These are phyloP conservation scores for Mimosa bimucronata DNA, from an alignment of 306 rosid species.

Conservation along the genomic window DNA sequence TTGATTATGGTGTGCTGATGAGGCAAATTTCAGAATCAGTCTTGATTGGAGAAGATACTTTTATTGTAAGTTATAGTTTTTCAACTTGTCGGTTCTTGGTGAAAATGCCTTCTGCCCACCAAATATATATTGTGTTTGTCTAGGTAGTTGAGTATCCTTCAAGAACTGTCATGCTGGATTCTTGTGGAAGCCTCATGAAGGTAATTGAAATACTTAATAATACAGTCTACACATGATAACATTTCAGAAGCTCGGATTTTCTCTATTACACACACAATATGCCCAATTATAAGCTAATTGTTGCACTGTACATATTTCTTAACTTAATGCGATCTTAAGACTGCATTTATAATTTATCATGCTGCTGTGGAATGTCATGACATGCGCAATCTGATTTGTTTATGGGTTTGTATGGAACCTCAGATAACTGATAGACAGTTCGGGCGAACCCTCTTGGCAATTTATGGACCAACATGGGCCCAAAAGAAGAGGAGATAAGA, in stretches of 20 bases:
- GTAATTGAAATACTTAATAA: conserved; percentile 48
- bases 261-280: neutral
- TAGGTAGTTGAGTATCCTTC: conserved; percentile 91
- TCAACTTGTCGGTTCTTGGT: conserved; percentile 26
- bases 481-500: conserved; percentile 69
- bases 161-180: conserved; percentile 82
- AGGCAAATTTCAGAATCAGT: conserved; percentile 72
- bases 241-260: neutral
- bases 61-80: conserved; percentile 61
- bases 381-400: conserved; percentile 28
- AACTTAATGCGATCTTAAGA: neutral
- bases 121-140: conserved; percentile 33
- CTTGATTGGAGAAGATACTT: conserved; percentile 77
- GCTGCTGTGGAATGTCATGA: conserved; percentile 21
- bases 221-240: conserved; percentile 17
- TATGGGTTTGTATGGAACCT: conserved; percentile 36
- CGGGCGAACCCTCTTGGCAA: conserved; percentile 85
- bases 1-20: conserved; percentile 80
- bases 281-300: neutral
- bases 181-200: conserved; percentile 84
- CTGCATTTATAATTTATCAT: conserved; percentile 18
- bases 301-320: neutral
- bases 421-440: conserved; percentile 89
- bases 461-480: conserved; percentile 95
- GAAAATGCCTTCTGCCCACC: conserved; percentile 22